These are phyloP conservation scores for Epichloe brachyelytri DNA, from an alignment of 2,329 filamentous ascomycete species.

Conservation along the genomic window DNA sequence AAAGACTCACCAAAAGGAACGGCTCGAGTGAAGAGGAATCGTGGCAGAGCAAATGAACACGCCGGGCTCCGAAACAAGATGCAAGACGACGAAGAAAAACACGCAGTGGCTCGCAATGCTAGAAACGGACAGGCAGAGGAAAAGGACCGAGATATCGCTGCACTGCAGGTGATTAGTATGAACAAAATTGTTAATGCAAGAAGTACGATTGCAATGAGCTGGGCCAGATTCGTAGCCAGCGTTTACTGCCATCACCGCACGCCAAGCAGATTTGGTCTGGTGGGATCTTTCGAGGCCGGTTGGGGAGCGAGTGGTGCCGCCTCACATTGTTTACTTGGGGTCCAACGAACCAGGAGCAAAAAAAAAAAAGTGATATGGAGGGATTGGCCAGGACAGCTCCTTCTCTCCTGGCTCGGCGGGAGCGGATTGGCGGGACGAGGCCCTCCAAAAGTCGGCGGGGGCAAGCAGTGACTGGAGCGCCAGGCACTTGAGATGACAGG, in stretches of 20 bases:
- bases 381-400: background rate
- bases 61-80: constrained; percentile 14
- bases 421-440: background rate
- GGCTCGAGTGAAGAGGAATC: background rate
- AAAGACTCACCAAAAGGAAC: constrained; percentile 1
- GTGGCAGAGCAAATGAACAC: constrained; percentile 16
- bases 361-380: background rate
- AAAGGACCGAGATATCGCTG: background rate
- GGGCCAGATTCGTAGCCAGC: background rate
- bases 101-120: constrained; percentile 6
- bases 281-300: background rate
- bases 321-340: constrained; percentile 3
- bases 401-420: background rate
- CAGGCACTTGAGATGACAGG: background rate
- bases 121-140: background rate
- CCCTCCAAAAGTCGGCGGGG: background rate
- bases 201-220: background rate
- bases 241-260: background rate
- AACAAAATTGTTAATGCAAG: background rate
- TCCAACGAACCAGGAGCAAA: background rate
- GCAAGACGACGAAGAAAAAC: constrained; percentile 8
- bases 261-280: background rate
- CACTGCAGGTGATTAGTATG: constrained; percentile 1
- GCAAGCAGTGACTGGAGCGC: background rate
- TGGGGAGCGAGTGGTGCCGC: background rate